Base-by-base conservation (phyloP, 1,284 basidiomycete species). In the Ganoderma leucocontextum region DNA sequence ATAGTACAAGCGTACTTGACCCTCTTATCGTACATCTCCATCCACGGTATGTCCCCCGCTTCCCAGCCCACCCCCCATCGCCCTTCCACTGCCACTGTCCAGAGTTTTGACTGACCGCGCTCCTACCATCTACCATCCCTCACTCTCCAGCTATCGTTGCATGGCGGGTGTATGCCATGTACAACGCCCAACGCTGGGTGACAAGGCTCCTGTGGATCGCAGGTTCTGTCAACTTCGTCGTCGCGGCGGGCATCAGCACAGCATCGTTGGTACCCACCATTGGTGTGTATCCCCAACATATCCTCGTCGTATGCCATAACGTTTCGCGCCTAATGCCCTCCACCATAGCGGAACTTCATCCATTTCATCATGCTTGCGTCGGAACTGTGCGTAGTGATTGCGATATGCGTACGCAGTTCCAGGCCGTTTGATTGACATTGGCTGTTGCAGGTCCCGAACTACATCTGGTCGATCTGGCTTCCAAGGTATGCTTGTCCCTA, bases 21-120 rank as follows among this genome's bases (percentile, higher is more conserved):
- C 13, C 74, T 79, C 47, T 70, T 70, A 7, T 79, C 78, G 13
- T 79, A 77, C 72, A 77, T 79, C 66, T 78, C 77, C 19, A 78
- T 79, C 52, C 78, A 79, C 52, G 71, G 78, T 78, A 58, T 38
- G 41, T 61, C 25, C 58, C 35, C n/a, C 22, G 8, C 19, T 8
- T 4, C n/a, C n/a, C n/a, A n/a, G n/a, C n/a, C n/a, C 22, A 42
- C 42, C 29, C 22, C 7, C 13, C 44, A 10, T n/a, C 35, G 8
- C 33, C 29, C n/a, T 22, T 15, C 36, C 44, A 33, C 6, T 38
- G 35, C 13, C 41, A n/a, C 33, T 12, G 3, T 49, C 15, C 33
- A 15, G 33, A 13, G 15, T 29, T 22, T 49, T 17, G 25, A 49
- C 22, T 4, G 47, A 10, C 10, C 5, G 10, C 22, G 22, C 47